Evolutionary conservation across 2,329 filamentous ascomycete genomes (phyloP).

Genomic region (Penicillium sp.): DNA sequence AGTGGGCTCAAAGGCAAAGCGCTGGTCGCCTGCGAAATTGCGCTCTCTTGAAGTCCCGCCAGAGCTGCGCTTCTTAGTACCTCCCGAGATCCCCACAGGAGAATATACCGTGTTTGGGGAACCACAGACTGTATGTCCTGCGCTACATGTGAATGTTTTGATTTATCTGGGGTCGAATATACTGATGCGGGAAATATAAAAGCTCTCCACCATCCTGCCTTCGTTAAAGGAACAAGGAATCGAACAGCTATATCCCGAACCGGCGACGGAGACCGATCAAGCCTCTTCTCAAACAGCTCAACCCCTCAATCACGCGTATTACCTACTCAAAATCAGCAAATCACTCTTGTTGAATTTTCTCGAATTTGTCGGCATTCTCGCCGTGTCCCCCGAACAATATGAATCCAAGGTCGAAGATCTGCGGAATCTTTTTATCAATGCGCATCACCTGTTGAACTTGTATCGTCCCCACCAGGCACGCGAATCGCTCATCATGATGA

Average conservation of each 20-base stretch:
- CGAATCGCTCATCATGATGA: constrained; percentile 77
- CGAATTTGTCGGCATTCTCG: constrained; percentile 68
- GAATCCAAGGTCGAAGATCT: constrained; percentile 70
- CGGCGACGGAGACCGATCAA: constrained; percentile 50
- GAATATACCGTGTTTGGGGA: constrained; percentile 70
- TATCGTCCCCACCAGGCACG: constrained; percentile 89
- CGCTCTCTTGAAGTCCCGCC: constrained; percentile 51
- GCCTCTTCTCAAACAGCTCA: constrained; percentile 27
- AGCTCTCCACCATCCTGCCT: constrained; percentile 56
- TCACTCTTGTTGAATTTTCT: constrained; percentile 84
- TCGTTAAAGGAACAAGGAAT: constrained; percentile 66
- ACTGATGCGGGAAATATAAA: constrained; percentile 3
- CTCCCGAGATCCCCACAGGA: constrained; percentile 68
- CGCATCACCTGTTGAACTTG: constrained; percentile 88
- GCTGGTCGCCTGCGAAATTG: constrained; percentile 31
- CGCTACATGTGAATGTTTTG: not conserved
- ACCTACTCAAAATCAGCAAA: constrained; percentile 73
- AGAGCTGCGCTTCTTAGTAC: constrained; percentile 71
- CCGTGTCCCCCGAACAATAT: constrained; percentile 60
- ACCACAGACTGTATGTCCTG: constrained; percentile 49
- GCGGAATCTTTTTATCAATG: constrained; percentile 77
- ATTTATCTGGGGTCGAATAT: not conserved
- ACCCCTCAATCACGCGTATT: constrained; percentile 48
- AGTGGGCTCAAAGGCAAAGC: constrained; percentile 23
- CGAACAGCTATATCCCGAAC: constrained; percentile 59